A percentile compares a stretch with the other conserved stretches of the same genome.
Evolutionary conservation across 2,329 filamentous ascomycete species (phyloP).

Genomic region (Calonectria pteridis): DNA sequence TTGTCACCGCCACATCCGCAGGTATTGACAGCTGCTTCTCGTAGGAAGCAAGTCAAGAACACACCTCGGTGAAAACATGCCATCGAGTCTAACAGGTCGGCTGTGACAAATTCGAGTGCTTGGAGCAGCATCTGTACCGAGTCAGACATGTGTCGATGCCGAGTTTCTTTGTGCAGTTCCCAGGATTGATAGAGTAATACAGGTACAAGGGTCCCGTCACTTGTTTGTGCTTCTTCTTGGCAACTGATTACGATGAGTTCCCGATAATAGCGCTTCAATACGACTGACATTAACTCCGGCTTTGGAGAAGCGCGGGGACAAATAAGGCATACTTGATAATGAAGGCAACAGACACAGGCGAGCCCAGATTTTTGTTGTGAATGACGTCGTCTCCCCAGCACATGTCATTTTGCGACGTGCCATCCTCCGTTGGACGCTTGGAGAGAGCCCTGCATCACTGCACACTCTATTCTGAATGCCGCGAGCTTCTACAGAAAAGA

Average conservation of each 20-base stretch:
- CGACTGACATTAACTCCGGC: not conserved
- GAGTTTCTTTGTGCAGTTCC: not conserved
- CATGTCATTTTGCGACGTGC: not conserved
- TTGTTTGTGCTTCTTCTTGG: not conserved
- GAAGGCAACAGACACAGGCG: not conserved
- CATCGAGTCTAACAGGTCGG: not conserved
- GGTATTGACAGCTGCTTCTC: not conserved
- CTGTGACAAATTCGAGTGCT: not conserved
- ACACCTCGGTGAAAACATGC: not conserved
- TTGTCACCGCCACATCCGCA: not conserved
- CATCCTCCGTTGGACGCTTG: not conserved
- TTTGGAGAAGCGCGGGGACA: not conserved
- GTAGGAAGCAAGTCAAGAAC: not conserved
- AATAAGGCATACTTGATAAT: not conserved
- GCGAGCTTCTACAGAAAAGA: not conserved
- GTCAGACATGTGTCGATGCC: not conserved
- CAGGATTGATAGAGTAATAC: not conserved
- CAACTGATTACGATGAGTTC: not conserved
- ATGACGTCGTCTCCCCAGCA: not conserved
- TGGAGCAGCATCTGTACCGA: not conserved
- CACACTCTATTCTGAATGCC: not conserved
- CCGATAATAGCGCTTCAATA: not conserved
- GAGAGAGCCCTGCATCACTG: not conserved
- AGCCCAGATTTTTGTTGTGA: not conserved
- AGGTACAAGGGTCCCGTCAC: not conserved